phyloP scores from a whole-genome alignment of 2,329 filamentous ascomycete genomes.

The Clarireedia monteithiana region DNA sequence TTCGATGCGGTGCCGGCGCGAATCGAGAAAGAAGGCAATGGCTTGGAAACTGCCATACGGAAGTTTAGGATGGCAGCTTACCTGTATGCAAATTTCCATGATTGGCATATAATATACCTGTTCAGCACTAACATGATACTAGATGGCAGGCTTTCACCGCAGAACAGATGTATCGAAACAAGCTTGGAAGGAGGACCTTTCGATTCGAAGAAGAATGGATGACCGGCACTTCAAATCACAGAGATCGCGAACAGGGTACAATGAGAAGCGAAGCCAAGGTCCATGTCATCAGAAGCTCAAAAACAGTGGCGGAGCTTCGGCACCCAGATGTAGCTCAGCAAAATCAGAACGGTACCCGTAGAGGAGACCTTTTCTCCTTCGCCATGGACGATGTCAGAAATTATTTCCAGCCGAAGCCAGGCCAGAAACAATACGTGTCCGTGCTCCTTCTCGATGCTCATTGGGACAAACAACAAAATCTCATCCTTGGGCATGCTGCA shows the following conservation, averaged over 20 bases:
- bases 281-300: constrained; percentile 74
- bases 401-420: constrained; percentile 65
- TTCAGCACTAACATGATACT: background rate
- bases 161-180: constrained; percentile 90
- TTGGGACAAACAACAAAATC: constrained; percentile 67
- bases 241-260: constrained; percentile 60
- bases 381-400: constrained; percentile 69
- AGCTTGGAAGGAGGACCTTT: constrained; percentile 77
- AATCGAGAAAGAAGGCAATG: constrained; percentile 72
- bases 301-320: constrained; percentile 77
- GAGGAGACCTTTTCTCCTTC: constrained; percentile 68
- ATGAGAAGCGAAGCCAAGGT: constrained; percentile 90
- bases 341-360: constrained; percentile 58
- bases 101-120: background rate
- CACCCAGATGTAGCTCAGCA: constrained; percentile 75
- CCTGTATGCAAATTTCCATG: constrained; percentile 34
- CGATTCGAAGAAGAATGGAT: constrained; percentile 95
- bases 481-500: constrained; percentile 73
- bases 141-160: constrained; percentile 91
- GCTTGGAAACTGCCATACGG: constrained; percentile 67
- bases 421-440: constrained; percentile 83
- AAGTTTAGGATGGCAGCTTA: constrained; percentile 96
- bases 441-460: constrained; percentile 81
- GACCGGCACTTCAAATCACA: constrained; percentile 67
- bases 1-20: constrained; percentile 77